Evolutionary conservation across 768 basidiomycete genomes (phyloP), one percentile per base, ranked within the genome.

Genomic region (Dendrothele bispora): DNA sequence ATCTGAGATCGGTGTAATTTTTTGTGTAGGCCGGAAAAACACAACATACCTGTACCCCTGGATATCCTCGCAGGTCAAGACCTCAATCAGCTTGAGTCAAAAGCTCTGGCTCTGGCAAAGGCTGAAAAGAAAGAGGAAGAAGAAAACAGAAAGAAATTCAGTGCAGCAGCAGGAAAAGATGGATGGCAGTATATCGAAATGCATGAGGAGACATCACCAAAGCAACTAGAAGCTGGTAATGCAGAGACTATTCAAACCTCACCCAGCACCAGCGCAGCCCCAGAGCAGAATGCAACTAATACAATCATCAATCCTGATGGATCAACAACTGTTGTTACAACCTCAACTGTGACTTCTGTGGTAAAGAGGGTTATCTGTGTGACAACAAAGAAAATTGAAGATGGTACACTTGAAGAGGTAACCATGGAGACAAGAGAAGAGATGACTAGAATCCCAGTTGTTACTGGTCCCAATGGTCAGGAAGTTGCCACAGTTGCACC

Each of bases 21-120:
- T n/a, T n/a, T n/a, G n/a, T n/a, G 21, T 32, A 57, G 53, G 7
- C 26, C 48, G 4, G 30, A 50, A 21, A 26, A 27, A 1, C 38
- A 47, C 1, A 49, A 48, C 26, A 43, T 58, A 10, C 34, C 48
- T 25, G 37, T 58, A 17, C 56, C 56, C 3, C 22, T 58, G 5
- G 49, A 53, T 14, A 49, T 48, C 20, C 20, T 58, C 6, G 56
- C 54, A 1, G 56, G 56, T 8, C 27, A 55, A 25, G 51, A 55
- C 37, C 51, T 58, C 4, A 34, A 42, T 3, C 51, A 52, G 27
- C 43, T 58, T 43, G 50, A 57, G 38, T 49, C 52, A 48, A 52
- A 57, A 39, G 53, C 53, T 4, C 34, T 50, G 20, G 43, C n/a
- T 11, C 17, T 44, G 18, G 48, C 47, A 3, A 48, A 51, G 30